These are phyloP conservation scores for Blastocystis sp. DNA, from an alignment of 352 stramenopile genomes.

Conservation along the genomic window DNA sequence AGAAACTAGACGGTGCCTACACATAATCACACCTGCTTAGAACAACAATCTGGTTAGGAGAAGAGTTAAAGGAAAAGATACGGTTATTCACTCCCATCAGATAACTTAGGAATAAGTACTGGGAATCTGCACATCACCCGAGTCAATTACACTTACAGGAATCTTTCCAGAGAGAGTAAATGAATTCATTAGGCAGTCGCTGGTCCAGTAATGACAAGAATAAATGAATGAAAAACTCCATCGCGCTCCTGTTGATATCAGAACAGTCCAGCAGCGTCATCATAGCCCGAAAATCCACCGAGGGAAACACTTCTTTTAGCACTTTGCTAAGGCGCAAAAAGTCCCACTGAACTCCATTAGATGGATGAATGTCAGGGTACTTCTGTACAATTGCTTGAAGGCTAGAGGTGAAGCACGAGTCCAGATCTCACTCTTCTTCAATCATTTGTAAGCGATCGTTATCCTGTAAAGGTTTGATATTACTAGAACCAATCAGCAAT, in stretches of 20 bases:
- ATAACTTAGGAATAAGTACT: neutral
- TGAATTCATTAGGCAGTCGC: neutral
- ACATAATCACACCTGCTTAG: neutral
- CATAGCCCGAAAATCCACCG: neutral
- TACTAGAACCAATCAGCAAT: neutral
- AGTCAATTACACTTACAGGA: neutral
- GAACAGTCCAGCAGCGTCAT: neutral
- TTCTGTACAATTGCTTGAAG: neutral
- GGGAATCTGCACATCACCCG: neutral
- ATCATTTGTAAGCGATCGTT: neutral
- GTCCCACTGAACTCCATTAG: neutral
- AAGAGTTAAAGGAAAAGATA: neutral
- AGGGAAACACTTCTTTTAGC: neutral
- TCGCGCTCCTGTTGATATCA: neutral
- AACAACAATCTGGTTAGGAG: slow-evolving; percentile 18
- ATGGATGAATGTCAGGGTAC: neutral
- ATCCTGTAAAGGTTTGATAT: too few relatives aligned
- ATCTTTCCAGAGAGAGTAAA: slow-evolving; percentile 25
- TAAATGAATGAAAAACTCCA: neutral
- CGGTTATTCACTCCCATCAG: neutral
- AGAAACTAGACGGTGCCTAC: neutral
- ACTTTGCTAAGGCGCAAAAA: neutral
- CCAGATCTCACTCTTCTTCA: neutral
- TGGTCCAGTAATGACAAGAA: neutral
- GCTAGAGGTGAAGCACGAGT: neutral